Evolutionary conservation across 139 green algal species (phyloP).

Genomic region (Micromonas commoda): DNA sequence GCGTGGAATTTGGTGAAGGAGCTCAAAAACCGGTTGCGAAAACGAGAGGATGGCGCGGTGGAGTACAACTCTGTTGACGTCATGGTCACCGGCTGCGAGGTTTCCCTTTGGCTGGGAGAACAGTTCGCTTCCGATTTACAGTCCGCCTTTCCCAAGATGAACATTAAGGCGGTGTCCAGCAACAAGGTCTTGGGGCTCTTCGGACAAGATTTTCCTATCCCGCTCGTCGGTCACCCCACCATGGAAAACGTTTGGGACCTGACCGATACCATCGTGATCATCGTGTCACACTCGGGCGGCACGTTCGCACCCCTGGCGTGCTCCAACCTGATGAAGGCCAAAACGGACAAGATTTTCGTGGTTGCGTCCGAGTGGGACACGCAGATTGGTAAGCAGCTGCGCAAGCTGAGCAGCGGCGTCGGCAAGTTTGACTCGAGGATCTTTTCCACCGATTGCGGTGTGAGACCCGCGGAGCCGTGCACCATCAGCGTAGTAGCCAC

Average conservation of each 20-base stretch:
- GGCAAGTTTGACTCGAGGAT: slow-evolving; percentile 2
- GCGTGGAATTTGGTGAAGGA: slow-evolving; percentile 26
- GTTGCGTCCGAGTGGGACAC: slow-evolving; percentile 41
- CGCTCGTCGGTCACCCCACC: slow-evolving; percentile 11
- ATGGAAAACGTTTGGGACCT: slow-evolving; percentile 11
- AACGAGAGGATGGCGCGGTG: background rate
- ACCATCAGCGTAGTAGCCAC: slow-evolving; percentile 30
- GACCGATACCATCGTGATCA: slow-evolving; percentile 30
- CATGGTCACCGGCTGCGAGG: slow-evolving; percentile 32
- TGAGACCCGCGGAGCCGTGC: slow-evolving; percentile 34
- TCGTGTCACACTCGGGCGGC: slow-evolving; percentile 33
- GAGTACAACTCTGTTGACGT: slow-evolving; percentile 20
- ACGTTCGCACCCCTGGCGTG: slow-evolving; percentile 33
- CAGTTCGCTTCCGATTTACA: slow-evolving; percentile 32
- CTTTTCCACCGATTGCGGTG: slow-evolving; percentile 32
- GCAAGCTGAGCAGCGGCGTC: background rate
- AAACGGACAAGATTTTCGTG: slow-evolving; percentile 32
- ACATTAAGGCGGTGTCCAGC: slow-evolving; percentile 20
- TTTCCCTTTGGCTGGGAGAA: slow-evolving; percentile 30
- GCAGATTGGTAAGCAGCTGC: slow-evolving; percentile 33
- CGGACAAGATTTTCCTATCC: slow-evolving; percentile 30
- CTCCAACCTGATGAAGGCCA: slow-evolving; percentile 25
- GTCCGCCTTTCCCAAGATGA: slow-evolving; percentile 14
- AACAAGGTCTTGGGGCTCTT: slow-evolving; percentile 34
- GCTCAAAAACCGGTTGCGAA: slow-evolving; percentile 19